Conservation (phyloP, 768 basidiomycete species). For the Multifurca ochricompacta region DNA sequence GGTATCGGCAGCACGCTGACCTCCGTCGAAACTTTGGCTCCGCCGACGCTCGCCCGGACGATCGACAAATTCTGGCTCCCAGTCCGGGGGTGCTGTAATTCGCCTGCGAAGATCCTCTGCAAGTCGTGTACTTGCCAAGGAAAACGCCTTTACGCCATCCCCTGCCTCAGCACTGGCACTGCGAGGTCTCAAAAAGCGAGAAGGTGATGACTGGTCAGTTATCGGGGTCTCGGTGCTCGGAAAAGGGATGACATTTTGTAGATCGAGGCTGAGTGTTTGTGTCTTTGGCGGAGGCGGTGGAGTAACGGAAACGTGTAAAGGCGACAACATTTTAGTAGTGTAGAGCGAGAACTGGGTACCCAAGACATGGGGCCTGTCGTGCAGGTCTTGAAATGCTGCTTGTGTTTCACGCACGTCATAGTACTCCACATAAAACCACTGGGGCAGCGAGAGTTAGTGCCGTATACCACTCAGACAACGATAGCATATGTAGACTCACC, state of each 20-base stretch:
- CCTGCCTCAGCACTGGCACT: slow-evolving; percentile 22
- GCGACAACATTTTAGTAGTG: slow-evolving; percentile 10
- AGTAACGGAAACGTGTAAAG: not conserved
- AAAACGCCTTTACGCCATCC: slow-evolving; percentile 22
- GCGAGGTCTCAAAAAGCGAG: slow-evolving; percentile 14
- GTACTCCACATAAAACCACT: slow-evolving; percentile 56
- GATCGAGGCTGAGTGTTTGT: not conserved
- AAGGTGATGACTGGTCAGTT: not conserved
- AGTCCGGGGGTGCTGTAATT: slow-evolving; percentile 11
- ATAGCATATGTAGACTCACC: slow-evolving; percentile 9
- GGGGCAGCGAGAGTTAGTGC: not conserved
- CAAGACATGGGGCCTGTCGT: slow-evolving; percentile 29
- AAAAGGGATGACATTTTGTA: slow-evolving; percentile 16
- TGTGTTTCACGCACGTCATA: slow-evolving; percentile 56
- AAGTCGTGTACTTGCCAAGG: slow-evolving; percentile 13
- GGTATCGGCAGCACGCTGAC: not conserved
- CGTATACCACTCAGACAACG: not conserved
- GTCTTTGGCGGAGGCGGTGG: not conserved
- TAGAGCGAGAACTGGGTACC: slow-evolving; percentile 17
- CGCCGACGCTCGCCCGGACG: slow-evolving; percentile 18
- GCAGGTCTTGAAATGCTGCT: slow-evolving; percentile 41
- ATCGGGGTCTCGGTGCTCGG: slow-evolving; percentile 5
- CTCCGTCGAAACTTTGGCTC: slow-evolving; percentile 18
- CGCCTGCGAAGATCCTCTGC: slow-evolving; percentile 18
- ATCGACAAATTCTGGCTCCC: slow-evolving; percentile 11